Base-by-base conservation (phyloP, 148 eudicot genomes). In the Rhododendron henanense region DNA sequence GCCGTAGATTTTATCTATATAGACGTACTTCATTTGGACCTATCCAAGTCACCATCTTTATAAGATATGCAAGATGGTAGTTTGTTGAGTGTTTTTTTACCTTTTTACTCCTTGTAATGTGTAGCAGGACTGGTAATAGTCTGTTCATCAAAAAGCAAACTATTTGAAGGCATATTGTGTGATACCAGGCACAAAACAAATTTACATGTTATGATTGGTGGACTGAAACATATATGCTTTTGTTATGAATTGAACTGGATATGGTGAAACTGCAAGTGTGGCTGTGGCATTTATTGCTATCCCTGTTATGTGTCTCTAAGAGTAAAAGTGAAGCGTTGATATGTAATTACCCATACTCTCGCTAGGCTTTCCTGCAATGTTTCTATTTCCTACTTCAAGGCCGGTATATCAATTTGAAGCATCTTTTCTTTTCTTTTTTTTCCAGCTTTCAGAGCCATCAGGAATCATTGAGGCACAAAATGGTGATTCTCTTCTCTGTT, bases 371-470 rank as follows among this genome's bases (percentile, higher is more conserved):
- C 15, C 5, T 53, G 15, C 69, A 21, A 35, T 84, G 10, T 76
- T 55, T 76, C 51, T 75, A 25, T 10, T 33, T 84, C 33, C 21
- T 31, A 21, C 65, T 74, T 53, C 28, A 31, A 48, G 69, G 11
- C 48, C 76, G 7, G 44, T 10, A 81, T 83, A 18, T 16, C 82
- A 81, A 57, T 57, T 23, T 78, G 18, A 59, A 77, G 13, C 23
- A 39, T 55, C 47, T 86, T 39, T 77, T 48, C 23, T 2, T 1
- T 74, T 18, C 47, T 35, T 35, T 8, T 75, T 78, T 82, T 86
- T 90, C 89, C 97, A 96, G 99, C 95, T 96, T 81, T 96, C 99
- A 51, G 99, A 96, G 87, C 99, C 99, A 81, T 87, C 99, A 25
- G 99, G 99, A 89, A 93, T 96, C 83, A 93, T 92, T 79, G 94